Conservation (phyloP, 441 rosid genomes). For the Euphorbia neoarborescens region DNA sequence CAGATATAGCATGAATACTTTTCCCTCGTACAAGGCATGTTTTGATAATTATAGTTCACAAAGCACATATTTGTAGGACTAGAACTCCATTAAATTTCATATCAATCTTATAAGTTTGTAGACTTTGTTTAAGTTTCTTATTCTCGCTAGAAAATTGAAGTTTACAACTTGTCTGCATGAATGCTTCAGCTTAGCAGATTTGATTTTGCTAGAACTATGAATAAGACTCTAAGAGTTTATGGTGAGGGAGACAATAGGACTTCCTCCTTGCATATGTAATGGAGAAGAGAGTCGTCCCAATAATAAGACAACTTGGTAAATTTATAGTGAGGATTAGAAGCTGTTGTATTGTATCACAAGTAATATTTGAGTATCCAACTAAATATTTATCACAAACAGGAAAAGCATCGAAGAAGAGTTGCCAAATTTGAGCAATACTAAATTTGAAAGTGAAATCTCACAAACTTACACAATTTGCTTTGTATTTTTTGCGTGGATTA, state of each 20-base stretch:
- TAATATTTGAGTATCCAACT: not conserved
- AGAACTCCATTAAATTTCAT: not conserved
- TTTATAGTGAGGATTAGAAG: not conserved
- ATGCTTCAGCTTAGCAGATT: not conserved
- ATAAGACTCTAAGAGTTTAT: constrained; percentile 1
- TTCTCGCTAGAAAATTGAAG: not conserved
- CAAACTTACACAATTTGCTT: not conserved
- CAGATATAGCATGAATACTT: not conserved
- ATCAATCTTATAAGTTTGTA: not conserved
- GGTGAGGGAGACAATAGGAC: not conserved
- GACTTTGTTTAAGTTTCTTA: not conserved
- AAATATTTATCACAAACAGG: not conserved
- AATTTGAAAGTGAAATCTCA: not conserved
- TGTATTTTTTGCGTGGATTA: not conserved
- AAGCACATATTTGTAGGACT: not conserved
- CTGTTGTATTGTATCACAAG: not conserved
- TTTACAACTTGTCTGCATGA: not conserved
- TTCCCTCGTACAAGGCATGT: not conserved
- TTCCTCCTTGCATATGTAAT: not conserved
- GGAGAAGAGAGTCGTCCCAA: not conserved
- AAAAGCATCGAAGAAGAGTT: not conserved
- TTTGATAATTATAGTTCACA: not conserved
- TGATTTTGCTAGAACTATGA: not conserved
- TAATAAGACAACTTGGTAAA: not conserved
- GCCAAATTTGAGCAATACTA: not conserved